phyloP scores from a whole-genome alignment of 176 grass and related monocot genomes.

The Ananas comosus region DNA sequence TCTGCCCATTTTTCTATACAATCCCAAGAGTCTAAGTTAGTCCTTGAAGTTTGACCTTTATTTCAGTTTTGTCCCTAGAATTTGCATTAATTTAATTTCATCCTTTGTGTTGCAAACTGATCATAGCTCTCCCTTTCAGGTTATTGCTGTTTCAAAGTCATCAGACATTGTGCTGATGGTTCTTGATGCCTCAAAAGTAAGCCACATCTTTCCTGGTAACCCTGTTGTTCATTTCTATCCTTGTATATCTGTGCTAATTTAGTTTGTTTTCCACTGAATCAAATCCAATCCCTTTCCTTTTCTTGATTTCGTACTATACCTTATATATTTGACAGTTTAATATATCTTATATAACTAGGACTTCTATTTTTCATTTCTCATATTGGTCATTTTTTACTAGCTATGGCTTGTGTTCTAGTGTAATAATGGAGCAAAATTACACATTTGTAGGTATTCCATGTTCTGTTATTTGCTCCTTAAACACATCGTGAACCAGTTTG shows the following conservation, averaged over 20 bases:
- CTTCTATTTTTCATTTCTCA: not conserved
- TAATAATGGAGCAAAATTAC: not conserved
- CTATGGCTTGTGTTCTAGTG: not conserved
- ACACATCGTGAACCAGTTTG: not conserved
- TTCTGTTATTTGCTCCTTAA: not conserved
- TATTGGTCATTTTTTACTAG: not conserved
- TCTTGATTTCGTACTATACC: no score
- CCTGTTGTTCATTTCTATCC: constrained; percentile 11
- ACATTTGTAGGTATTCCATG: not conserved
- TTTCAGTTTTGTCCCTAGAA: no score
- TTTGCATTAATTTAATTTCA: no score
- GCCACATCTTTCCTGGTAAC: constrained; percentile 12
- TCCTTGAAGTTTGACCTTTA: not conserved
- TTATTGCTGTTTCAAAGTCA: constrained; percentile 97
- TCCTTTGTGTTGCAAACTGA: constrained; percentile 6
- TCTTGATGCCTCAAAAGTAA: constrained; percentile 93
- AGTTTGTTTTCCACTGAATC: not conserved
- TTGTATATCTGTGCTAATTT: not conserved
- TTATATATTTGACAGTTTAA: no score
- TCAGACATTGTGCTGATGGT: constrained; percentile 99
- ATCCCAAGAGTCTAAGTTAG: no score
- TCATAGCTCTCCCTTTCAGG: constrained; percentile 41
- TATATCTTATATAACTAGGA: no score
- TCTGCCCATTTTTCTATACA: no score
- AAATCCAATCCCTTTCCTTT: no score